Base-by-base conservation (phyloP, 2,329 filamentous ascomycete genomes). In the Penicillium sp. region DNA sequence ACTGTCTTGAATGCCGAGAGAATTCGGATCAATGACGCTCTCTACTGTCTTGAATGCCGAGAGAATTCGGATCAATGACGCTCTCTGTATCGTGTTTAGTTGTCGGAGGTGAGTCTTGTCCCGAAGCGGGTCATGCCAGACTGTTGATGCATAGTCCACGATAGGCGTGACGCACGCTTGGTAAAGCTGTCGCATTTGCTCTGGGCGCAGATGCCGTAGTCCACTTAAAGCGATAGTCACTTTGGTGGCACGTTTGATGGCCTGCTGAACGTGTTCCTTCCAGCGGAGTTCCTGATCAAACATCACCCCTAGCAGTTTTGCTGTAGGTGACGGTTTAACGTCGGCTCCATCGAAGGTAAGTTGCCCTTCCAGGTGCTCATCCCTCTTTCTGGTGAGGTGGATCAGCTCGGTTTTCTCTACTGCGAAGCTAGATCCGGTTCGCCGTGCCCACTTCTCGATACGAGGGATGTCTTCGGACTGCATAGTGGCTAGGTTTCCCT, bases 101-200 rank as follows among this genome's bases (percentile, higher is more conserved):
- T n/a, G 22, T 45, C 22, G 32, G 32, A 45, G 2, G 20, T 52
- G 22, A n/a, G 11, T 3, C 11, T 52, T 52, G 39, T 52, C 50
- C 22, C 38, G 4, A 6, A 52, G 40, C 9, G 40, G 50, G 32
- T 52, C 31, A n/a, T 52, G 39, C 40, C 31, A 44, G 32, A 52
- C 40, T 22, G 31, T 52, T 22, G 50, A 45, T 31, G 22, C 32
- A 24, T 52, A 52, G 50, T 52, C 40, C 5, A 44, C 40, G 3
- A 38, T 11, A 20, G 50, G 50, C 11, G 50, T 9, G 11, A 52
- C 22, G 22, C 31, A 52, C 16, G 40, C 40, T 16, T 52, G 40
- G 40, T 39, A 52, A 24, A 52, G 50, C n/a, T 52, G 40, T 39
- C 32, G 10, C 32, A 52, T n/a, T 45, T 52, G 31, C 10, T 51